Evolutionary conservation across 2,329 filamentous ascomycete genomes (phyloP).

Genomic region (Fusarium praegraminearum): DNA sequence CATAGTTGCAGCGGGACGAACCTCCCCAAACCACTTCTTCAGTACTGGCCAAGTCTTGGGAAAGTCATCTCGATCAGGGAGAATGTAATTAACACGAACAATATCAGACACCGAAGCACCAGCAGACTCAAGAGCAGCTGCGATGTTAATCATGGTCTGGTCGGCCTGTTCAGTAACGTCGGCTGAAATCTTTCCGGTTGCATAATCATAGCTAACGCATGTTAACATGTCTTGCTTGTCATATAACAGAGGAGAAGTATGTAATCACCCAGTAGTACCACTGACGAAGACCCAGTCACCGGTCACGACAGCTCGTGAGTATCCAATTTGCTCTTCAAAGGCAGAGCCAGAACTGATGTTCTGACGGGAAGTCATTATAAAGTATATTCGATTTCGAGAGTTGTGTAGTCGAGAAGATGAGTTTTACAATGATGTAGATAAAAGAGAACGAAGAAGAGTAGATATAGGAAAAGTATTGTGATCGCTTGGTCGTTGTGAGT

Average conservation of each 20-base stretch:
- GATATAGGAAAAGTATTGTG: not conserved
- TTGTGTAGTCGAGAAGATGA: not conserved
- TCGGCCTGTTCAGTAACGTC: constrained; percentile 62
- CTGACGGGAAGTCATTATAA: constrained; percentile 50
- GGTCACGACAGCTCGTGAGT: constrained; percentile 65
- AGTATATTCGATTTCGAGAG: not conserved
- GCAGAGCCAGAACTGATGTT: constrained; percentile 63
- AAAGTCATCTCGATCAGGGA: constrained; percentile 62
- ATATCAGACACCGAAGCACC: constrained; percentile 59
- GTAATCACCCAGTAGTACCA: constrained; percentile 63
- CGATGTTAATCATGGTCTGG: constrained; percentile 62
- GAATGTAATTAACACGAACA: constrained; percentile 65
- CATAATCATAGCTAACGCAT: constrained; percentile 62
- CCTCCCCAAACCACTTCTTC: constrained; percentile 61
- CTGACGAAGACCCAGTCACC: constrained; percentile 66
- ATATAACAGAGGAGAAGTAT: not conserved
- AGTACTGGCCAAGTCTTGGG: constrained; percentile 63
- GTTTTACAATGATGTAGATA: not conserved
- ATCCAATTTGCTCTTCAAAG: constrained; percentile 66
- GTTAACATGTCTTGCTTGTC: not conserved
- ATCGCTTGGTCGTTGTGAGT: constrained; percentile 9
- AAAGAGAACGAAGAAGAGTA: not conserved
- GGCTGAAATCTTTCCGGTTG: constrained; percentile 58
- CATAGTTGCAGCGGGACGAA: constrained; percentile 67
- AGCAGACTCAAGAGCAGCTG: constrained; percentile 58